Evolutionary conservation across 164 flowering plant species (phyloP).

Genomic region (Cinnamomum micranthum): DNA sequence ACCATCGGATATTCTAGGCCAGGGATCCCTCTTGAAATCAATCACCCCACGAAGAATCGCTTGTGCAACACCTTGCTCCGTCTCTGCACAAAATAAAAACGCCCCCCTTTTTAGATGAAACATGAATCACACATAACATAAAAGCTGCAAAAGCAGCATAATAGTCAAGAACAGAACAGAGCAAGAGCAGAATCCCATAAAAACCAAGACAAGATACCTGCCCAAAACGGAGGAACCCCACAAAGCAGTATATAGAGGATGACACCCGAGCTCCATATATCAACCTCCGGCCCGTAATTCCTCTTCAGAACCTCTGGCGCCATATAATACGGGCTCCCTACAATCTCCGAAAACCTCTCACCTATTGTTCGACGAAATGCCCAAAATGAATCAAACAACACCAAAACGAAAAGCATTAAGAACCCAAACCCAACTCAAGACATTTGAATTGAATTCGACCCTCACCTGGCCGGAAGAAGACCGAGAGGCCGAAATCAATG

Average conservation of each 20-base stretch:
- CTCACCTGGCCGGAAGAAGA: slow-evolving; percentile 72
- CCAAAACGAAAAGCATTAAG: not conserved
- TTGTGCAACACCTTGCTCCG: slow-evolving; percentile 94
- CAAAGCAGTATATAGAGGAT: slow-evolving; percentile 73
- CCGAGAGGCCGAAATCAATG: slow-evolving; percentile 93
- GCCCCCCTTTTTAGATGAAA: not conserved
- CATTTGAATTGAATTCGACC: not conserved
- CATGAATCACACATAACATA: not conserved
- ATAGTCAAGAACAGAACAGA: not conserved
- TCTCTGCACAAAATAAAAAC: slow-evolving; percentile 42
- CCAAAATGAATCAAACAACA: not conserved
- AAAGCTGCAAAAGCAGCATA: not conserved
- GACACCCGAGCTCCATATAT: slow-evolving; percentile 89
- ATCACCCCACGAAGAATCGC: slow-evolving; percentile 76
- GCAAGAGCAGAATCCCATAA: not conserved
- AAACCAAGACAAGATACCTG: slow-evolving; percentile 38
- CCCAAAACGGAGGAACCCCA: slow-evolving; percentile 98
- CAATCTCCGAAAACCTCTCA: slow-evolving; percentile 64
- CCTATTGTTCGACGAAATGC: slow-evolving; percentile 21
- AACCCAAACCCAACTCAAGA: not conserved
- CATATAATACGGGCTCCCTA: slow-evolving; percentile 99
- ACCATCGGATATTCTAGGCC: slow-evolving; percentile 90
- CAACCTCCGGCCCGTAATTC: slow-evolving; percentile 90
- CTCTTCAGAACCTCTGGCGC: slow-evolving; percentile 96
- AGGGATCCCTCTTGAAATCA: slow-evolving; percentile 98